phyloP scores from a whole-genome alignment of 257 asterid genomes.

The Salvia splendens region DNA sequence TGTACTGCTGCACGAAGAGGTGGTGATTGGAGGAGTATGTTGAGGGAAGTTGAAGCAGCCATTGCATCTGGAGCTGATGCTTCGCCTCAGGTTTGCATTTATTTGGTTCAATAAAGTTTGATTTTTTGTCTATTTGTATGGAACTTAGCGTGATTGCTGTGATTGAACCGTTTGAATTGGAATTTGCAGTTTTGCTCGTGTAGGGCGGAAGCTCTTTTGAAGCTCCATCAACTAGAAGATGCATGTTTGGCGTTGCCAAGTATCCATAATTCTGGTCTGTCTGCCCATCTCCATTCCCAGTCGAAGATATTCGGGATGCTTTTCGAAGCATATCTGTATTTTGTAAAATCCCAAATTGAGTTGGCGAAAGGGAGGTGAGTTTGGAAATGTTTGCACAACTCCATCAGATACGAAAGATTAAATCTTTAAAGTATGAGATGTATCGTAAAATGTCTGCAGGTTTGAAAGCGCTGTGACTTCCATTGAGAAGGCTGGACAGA shows the following conservation, averaged over 20 bases:
- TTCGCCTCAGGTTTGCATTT: conserved; percentile 66
- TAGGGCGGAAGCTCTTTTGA: conserved; percentile 85
- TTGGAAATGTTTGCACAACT: neutral
- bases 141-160: neutral
- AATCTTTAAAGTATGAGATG: conserved; percentile 28
- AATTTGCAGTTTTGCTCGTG: conserved; percentile 77
- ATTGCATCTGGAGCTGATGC: conserved; percentile 79
- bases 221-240: conserved; percentile 70
- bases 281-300: conserved; percentile 35
- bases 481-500: conserved; percentile 61
- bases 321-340: conserved; percentile 66
- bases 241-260: conserved; percentile 52
- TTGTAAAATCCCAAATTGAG: conserved; percentile 72
- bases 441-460: conserved; percentile 48
- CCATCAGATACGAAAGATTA: neutral
- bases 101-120: neutral
- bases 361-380: conserved; percentile 81
- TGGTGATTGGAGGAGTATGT: conserved; percentile 67
- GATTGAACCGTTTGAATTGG: conserved; percentile 37
- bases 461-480: conserved; percentile 68
- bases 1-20: conserved; percentile 67
- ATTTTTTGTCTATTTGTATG: neutral
- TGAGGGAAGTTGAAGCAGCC: conserved; percentile 79
- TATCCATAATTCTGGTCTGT: conserved; percentile 40
- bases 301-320: conserved; percentile 62